Evolutionary conservation across 139 green algal genomes (phyloP).

Genomic region (Yamagishiella unicocca): DNA sequence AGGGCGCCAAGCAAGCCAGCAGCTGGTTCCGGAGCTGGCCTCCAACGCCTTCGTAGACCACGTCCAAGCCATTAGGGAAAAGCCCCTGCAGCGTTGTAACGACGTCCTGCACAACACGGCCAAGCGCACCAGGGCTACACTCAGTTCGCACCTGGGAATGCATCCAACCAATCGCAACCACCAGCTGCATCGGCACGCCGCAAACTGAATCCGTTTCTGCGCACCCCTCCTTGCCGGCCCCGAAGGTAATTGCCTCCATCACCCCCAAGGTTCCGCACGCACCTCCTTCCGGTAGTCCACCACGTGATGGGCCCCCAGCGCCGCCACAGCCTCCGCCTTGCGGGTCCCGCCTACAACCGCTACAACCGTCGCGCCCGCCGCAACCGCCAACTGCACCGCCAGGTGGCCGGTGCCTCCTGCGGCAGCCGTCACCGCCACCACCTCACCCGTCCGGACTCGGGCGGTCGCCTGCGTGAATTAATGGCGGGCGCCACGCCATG

Average conservation of each 20-base stretch:
- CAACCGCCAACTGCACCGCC: slow-evolving; percentile 72
- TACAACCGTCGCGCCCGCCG: slow-evolving; percentile 76
- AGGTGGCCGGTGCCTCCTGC: slow-evolving; percentile 79
- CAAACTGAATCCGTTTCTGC: too few relatives aligned
- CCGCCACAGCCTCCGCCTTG: slow-evolving; percentile 14
- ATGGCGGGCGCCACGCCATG: too few relatives aligned
- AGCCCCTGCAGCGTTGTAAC: slow-evolving; percentile 50
- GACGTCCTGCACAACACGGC: slow-evolving; percentile 61
- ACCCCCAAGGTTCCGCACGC: neutral
- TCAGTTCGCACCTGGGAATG: neutral
- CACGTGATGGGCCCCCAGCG: slow-evolving; percentile 56
- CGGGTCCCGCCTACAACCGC: slow-evolving; percentile 72
- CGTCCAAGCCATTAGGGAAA: slow-evolving; percentile 64
- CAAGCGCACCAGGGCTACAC: too few relatives aligned
- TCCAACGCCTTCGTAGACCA: slow-evolving; percentile 84
- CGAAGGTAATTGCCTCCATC: too few relatives aligned
- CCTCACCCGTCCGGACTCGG: slow-evolving; percentile 59
- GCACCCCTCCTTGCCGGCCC: too few relatives aligned
- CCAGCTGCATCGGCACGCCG: too few relatives aligned
- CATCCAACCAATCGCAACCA: too few relatives aligned
- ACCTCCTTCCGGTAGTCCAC: slow-evolving; percentile 62
- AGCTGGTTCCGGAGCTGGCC: slow-evolving; percentile 62
- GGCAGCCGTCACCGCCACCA: slow-evolving; percentile 75
- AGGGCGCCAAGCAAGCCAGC: slow-evolving; percentile 62
- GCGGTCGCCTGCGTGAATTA: slow-evolving; percentile 41